Conservation (phyloP, 2,329 filamentous ascomycete genomes). For the Paramyrothecium roridum region DNA sequence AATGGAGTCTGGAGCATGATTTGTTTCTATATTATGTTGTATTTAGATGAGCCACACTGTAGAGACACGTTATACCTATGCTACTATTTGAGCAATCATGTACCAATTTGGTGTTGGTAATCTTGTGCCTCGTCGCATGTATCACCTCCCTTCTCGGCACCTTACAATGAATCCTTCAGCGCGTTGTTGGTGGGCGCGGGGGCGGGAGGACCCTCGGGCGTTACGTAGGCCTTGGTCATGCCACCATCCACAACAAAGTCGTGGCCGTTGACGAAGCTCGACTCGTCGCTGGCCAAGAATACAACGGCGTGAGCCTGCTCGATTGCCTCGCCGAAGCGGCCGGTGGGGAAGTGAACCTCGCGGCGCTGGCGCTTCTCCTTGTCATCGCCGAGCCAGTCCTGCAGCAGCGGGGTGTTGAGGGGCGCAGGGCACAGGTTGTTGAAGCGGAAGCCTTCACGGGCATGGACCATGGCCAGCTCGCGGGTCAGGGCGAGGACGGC, state of each 20-base stretch:
- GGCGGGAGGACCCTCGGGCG: slow-evolving; percentile 56
- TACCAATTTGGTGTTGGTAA: not conserved
- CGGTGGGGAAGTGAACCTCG: slow-evolving; percentile 85
- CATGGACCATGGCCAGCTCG: slow-evolving; percentile 89
- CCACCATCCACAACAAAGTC: slow-evolving; percentile 96
- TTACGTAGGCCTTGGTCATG: slow-evolving; percentile 89
- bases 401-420: slow-evolving; percentile 85
- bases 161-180: slow-evolving; percentile 41
- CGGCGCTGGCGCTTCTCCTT: slow-evolving; percentile 74
- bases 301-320: slow-evolving; percentile 89
- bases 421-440: slow-evolving; percentile 89
- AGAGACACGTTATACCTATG: not conserved
- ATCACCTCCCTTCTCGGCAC: not conserved
- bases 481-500: slow-evolving; percentile 87
- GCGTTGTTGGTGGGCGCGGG: slow-evolving; percentile 59
- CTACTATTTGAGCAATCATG: not conserved
- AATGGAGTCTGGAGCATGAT: slow-evolving; percentile 4
- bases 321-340: slow-evolving; percentile 87
- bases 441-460: slow-evolving; percentile 83
- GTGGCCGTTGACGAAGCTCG: slow-evolving; percentile 83
- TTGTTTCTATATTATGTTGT: not conserved
- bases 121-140: not conserved
- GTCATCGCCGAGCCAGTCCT: slow-evolving; percentile 93
- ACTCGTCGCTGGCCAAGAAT: slow-evolving; percentile 84
- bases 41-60: not conserved